These are phyloP conservation scores for Neospora caninum DNA, from an alignment of 169 alveolate genomes.

Conservation along the genomic window DNA sequence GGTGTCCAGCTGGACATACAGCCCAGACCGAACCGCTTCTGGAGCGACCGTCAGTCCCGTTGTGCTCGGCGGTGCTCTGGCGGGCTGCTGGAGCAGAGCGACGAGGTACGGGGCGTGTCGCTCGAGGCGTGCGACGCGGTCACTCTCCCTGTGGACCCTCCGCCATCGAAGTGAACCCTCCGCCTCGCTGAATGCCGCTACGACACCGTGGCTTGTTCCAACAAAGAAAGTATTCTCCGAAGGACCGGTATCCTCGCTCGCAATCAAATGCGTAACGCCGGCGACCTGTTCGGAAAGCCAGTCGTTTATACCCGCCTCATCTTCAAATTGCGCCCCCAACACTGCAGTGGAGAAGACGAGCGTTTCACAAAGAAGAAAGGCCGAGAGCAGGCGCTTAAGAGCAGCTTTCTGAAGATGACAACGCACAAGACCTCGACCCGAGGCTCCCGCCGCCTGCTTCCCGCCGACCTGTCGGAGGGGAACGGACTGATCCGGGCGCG, in stretches of 20 bases:
- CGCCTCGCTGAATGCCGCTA: neutral
- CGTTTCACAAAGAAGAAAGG: neutral
- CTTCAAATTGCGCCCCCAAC: constrained; percentile 23
- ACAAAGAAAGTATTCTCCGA: neutral
- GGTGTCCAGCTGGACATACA: neutral
- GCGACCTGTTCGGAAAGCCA: constrained; percentile 21
- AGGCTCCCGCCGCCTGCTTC: too few relatives aligned
- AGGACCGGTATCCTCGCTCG: neutral
- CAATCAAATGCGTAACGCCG: neutral
- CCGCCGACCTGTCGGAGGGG: too few relatives aligned
- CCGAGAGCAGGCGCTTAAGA: neutral
- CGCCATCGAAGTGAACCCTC: constrained; percentile 3
- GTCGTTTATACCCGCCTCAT: constrained; percentile 32
- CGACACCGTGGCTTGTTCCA: constrained; percentile 1
- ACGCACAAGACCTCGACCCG: too few relatives aligned
- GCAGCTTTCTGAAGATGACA: too few relatives aligned
- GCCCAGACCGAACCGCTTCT: neutral
- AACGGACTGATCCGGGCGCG: too few relatives aligned
- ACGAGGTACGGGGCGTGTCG: neutral
- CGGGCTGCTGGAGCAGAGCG: constrained; percentile 18
- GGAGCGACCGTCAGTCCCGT: neutral
- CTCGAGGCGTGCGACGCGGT: neutral
- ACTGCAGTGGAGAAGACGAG: neutral
- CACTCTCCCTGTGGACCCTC: neutral
- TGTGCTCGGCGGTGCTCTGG: neutral